A percentile compares a stretch with the other conserved stretches of the same genome.
phyloP scores from a whole-genome alignment of 768 basidiomycete genomes.

The Trametes coccinea region DNA sequence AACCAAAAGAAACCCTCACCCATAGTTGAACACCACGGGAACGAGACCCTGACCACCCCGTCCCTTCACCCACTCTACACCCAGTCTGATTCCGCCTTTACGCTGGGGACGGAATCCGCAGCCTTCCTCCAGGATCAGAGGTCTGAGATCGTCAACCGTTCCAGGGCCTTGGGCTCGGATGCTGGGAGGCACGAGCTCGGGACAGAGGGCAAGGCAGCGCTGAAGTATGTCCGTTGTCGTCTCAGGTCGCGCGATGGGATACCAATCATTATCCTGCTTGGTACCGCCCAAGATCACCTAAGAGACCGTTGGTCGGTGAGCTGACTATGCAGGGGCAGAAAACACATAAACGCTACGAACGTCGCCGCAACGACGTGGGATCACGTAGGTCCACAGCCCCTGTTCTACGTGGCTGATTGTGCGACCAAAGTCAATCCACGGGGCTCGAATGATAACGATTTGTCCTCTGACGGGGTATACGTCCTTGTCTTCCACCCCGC shows the following conservation, averaged over 20 bases:
- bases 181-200: conserved; percentile 34
- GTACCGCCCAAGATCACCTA: conserved; percentile 65
- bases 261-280: conserved; percentile 64
- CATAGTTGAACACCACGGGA: conserved; percentile 65
- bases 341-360: conserved; percentile 32
- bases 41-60: conserved; percentile 34
- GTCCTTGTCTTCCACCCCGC: conserved; percentile 51
- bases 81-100: conserved; percentile 67
- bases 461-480: conserved; percentile 51
- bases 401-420: conserved; percentile 42
- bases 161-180: conserved; percentile 29
- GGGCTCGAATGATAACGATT: conserved; percentile 44
- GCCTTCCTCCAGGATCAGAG: conserved; percentile 42
- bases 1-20: conserved; percentile 38
- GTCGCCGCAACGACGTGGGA: conserved; percentile 59
- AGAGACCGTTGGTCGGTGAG: background rate
- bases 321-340: background rate
- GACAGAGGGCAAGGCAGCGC: conserved; percentile 38
- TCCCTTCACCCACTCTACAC: conserved; percentile 42
- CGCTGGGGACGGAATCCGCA: conserved; percentile 69
- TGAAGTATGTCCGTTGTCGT: conserved; percentile 61
- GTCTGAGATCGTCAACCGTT: conserved; percentile 41
- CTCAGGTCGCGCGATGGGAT: conserved; percentile 62
- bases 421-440: conserved; percentile 55
- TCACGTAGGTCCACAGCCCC: conserved; percentile 59